phyloP scores from a whole-genome alignment of 805 yeast species.

The Yamadazyma paraphyllophila region DNA sequence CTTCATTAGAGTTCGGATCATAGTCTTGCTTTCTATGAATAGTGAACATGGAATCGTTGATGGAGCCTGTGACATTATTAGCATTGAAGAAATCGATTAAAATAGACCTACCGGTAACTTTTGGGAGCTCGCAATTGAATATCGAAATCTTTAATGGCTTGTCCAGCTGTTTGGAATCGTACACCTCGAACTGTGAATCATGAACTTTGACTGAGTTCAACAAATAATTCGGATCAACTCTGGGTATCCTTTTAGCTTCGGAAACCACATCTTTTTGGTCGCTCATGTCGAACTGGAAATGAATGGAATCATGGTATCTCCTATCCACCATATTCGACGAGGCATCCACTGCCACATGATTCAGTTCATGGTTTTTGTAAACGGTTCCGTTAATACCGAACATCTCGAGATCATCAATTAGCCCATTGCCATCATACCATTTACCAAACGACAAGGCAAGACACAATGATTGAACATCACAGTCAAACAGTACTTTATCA shows the following conservation, averaged over 20 bases:
- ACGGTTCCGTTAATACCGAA: slow-evolving; percentile 46
- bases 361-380: slow-evolving; percentile 11
- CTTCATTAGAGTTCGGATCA: slow-evolving; percentile 25
- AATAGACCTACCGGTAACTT: slow-evolving; percentile 55
- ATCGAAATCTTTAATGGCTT: slow-evolving; percentile 50
- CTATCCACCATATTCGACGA: slow-evolving; percentile 14
- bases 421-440: slow-evolving; percentile 56
- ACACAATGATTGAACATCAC: slow-evolving; percentile 42
- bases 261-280: slow-evolving; percentile 21
- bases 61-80: slow-evolving; percentile 66
- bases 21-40: slow-evolving; percentile 69
- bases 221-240: slow-evolving; percentile 32
- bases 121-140: slow-evolving; percentile 65
- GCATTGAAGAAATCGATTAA: slow-evolving; percentile 70
- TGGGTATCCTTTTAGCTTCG: slow-evolving; percentile 7
- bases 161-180: slow-evolving; percentile 19
- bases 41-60: slow-evolving; percentile 73
- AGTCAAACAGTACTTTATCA: slow-evolving; percentile 22
- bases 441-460: slow-evolving; percentile 49
- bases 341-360: neutral
- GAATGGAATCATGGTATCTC: slow-evolving; percentile 27
- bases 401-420: slow-evolving; percentile 48
- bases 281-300: slow-evolving; percentile 31
- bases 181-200: slow-evolving; percentile 48
- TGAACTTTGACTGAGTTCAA: slow-evolving; percentile 44